phyloP scores from a whole-genome alignment of 805 yeast genomes.

The Saccharomycopsis oosterbeekiorum region DNA sequence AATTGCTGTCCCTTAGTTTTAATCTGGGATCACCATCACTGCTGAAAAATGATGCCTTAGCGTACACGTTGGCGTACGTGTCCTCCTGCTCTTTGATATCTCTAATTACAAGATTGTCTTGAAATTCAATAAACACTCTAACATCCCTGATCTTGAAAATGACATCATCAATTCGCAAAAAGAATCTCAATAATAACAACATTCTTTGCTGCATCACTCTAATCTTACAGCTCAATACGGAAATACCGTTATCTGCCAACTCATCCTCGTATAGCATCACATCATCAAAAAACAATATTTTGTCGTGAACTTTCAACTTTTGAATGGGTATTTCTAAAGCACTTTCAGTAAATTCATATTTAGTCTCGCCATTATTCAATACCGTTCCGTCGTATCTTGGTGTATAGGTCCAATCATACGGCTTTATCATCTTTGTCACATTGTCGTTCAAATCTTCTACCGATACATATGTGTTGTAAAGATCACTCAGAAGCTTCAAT shows the following conservation, averaged over 20 bases:
- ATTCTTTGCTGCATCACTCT: slow-evolving; percentile 83
- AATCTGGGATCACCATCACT: slow-evolving; percentile 44
- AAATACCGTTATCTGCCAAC: slow-evolving; percentile 90
- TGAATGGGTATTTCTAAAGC: slow-evolving; percentile 53
- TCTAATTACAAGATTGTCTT: slow-evolving; percentile 50
- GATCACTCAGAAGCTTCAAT: slow-evolving; percentile 12
- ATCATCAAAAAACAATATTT: slow-evolving; percentile 83
- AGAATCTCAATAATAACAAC: slow-evolving; percentile 64
- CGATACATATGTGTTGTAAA: slow-evolving; percentile 23
- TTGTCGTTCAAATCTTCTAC: slow-evolving; percentile 26
- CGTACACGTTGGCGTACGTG: slow-evolving; percentile 36
- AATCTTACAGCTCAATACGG: slow-evolving; percentile 65
- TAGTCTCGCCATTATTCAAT: neutral
- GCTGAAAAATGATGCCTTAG: slow-evolving; percentile 20
- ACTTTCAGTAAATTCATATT: slow-evolving; percentile 15
- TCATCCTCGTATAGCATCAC: slow-evolving; percentile 89
- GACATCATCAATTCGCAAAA: slow-evolving; percentile 84
- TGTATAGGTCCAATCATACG: slow-evolving; percentile 96
- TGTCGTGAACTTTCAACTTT: slow-evolving; percentile 63
- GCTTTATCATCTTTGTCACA: slow-evolving; percentile 55
- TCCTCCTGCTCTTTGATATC: slow-evolving; percentile 69
- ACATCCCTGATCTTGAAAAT: slow-evolving; percentile 77
- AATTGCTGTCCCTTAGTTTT: slow-evolving; percentile 68
- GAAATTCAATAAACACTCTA: slow-evolving; percentile 71
- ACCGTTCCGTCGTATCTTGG: slow-evolving; percentile 62